Evolutionary conservation across 345 rosid genomes (phyloP).

Genomic region (Lepidium aucheri): DNA sequence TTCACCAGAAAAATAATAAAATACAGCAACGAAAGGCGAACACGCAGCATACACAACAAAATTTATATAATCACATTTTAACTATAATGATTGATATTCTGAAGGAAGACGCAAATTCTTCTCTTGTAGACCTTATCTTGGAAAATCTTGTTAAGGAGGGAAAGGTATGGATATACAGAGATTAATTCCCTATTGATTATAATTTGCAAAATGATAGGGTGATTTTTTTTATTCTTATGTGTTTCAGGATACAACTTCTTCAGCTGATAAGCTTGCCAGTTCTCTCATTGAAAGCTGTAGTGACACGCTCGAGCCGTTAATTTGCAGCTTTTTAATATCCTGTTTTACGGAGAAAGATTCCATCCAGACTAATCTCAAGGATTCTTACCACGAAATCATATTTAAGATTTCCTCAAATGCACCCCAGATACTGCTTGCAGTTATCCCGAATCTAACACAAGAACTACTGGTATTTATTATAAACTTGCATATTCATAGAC

Average conservation of each 20-base stretch:
- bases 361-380: conserved; percentile 55
- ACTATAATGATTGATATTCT: conserved; percentile 56
- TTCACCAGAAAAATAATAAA: conserved; percentile 12
- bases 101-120: conserved; percentile 58
- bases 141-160: conserved; percentile 63
- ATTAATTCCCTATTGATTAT: neutral
- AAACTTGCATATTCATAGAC: neutral
- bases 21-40: conserved; percentile 20
- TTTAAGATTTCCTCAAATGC: conserved; percentile 57
- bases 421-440: conserved; percentile 69
- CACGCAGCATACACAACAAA: conserved; percentile 29
- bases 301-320: conserved; percentile 59
- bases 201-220: neutral
- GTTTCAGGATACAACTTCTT: conserved; percentile 44
- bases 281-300: conserved; percentile 65
- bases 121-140: conserved; percentile 49
- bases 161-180: conserved; percentile 36
- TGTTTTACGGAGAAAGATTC: conserved; percentile 67
- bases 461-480: conserved; percentile 59
- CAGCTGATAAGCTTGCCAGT: conserved; percentile 65
- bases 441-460: conserved; percentile 64
- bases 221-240: neutral
- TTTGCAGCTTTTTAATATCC: conserved; percentile 66
- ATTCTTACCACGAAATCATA: conserved; percentile 72
- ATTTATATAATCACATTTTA: conserved; percentile 52